Conservation (phyloP, 1,139 yeast genomes). For the Lodderomyces jiufengensis region DNA sequence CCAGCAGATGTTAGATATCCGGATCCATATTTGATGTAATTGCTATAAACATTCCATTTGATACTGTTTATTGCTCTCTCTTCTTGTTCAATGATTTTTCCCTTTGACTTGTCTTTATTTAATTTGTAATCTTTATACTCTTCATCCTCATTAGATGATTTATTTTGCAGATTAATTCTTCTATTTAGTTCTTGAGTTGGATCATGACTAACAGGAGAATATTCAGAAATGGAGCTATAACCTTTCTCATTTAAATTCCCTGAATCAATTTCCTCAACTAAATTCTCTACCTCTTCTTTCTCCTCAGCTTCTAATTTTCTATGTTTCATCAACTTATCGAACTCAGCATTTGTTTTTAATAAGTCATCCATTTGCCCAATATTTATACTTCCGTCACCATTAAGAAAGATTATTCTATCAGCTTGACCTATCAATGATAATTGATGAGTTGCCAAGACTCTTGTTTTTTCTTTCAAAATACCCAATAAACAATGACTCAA, state of each 20-base stretch:
- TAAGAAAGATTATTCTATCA: slow-evolving; percentile 64
- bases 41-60: slow-evolving; percentile 28
- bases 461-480: slow-evolving; percentile 53
- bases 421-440: slow-evolving; percentile 66
- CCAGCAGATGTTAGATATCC: slow-evolving; percentile 37
- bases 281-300: slow-evolving; percentile 16
- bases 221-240: not conserved
- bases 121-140: slow-evolving; percentile 15
- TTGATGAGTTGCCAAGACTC: slow-evolving; percentile 84
- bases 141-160: slow-evolving; percentile 16
- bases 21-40: slow-evolving; percentile 57
- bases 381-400: slow-evolving; percentile 60
- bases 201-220: not conserved
- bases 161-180: slow-evolving; percentile 1
- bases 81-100: slow-evolving; percentile 31
- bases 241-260: slow-evolving; percentile 8
- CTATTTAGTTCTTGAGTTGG: slow-evolving; percentile 4
- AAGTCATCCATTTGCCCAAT: slow-evolving; percentile 59
- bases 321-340: slow-evolving; percentile 51
- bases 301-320: slow-evolving; percentile 20
- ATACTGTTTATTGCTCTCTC: slow-evolving; percentile 40
- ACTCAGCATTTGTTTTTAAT: slow-evolving; percentile 38
- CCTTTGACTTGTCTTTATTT: slow-evolving; percentile 25
- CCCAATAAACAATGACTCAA: slow-evolving; percentile 69
- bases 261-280: slow-evolving; percentile 1